Base-by-base conservation (phyloP, 257 asterid species). In the Nicotiana tomentosiformis region DNA sequence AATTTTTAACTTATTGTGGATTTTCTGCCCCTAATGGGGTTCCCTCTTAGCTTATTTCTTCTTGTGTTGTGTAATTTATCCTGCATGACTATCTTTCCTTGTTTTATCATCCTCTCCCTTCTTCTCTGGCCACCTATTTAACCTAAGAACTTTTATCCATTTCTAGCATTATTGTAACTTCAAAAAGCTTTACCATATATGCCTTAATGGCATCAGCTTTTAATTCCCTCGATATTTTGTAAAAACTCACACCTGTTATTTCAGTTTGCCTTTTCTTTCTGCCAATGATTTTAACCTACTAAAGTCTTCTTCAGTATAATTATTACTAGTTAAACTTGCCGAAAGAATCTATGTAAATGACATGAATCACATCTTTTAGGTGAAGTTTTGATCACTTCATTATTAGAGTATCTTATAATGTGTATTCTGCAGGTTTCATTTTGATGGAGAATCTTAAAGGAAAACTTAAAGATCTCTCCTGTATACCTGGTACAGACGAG, bases 371-470 rank as follows among this genome's bases (percentile, higher is more conserved):
- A 7, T 7, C 10, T 8, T 49, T 76, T 26, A 16, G 53, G 62
- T 76, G 80, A 26, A 76, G 16, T 51, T 76, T 29, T 76, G 80
- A 76, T 76, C 64, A 51, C 26, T 76, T 26, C 29, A 14, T 10
- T 51, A 76, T 35, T 33, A 43, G 51, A 43, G 51, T 8, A 68
- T 68, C 30, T 68, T 15, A 18, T 68, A 68, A 68, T 68, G 55
- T 68, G n/a, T 76, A 65, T 78, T 66, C 5, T 20, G 56, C 86
- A 93, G 94, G 93, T 87, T 85, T 66, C 62, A 33, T 83, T 79
- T 86, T 88, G 83, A 88, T 87, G 92, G 87, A 90, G 83, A 84
- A 88, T 81, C 84, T 90, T 79, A 86, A 89, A 83, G 90, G 81
- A 53, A 87, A 86, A 85, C 84, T 91, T 18, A 83, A 87, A 81